These are phyloP conservation scores for Chernovozyma sophiae-reginae DNA, from an alignment of 1,139 yeast genomes.

Conservation along the genomic window DNA sequence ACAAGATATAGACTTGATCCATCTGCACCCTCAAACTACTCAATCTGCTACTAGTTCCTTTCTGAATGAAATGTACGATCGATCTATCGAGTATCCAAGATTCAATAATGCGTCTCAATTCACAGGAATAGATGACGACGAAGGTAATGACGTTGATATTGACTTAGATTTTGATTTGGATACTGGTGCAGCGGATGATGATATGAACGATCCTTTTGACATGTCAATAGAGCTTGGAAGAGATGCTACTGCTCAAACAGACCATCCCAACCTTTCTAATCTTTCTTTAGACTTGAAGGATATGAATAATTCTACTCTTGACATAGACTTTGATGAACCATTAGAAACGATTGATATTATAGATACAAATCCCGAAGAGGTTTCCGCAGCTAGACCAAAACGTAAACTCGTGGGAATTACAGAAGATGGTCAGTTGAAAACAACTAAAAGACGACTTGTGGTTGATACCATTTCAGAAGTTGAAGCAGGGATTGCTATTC, in stretches of 20 bases:
- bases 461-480: constrained; percentile 32
- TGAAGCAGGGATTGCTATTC: constrained; percentile 33
- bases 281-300: constrained; percentile 19
- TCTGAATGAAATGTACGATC: constrained; percentile 24
- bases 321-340: constrained; percentile 21
- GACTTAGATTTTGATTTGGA: constrained; percentile 53
- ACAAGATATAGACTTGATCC: neutral
- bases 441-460: constrained; percentile 36
- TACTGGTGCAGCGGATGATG: constrained; percentile 17
- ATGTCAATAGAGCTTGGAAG: constrained; percentile 48
- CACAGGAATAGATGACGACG: constrained; percentile 11
- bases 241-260: constrained; percentile 21
- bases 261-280: constrained; percentile 29
- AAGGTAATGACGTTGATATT: constrained; percentile 31
- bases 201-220: constrained; percentile 19
- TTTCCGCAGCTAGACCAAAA: constrained; percentile 19
- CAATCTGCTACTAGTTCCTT: neutral
- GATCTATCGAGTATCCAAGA: constrained; percentile 61
- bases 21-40: neutral
- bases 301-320: constrained; percentile 18
- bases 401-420: constrained; percentile 30
- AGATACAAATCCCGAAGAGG: constrained; percentile 14
- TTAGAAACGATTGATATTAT: constrained; percentile 24
- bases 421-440: constrained; percentile 36
- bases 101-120: constrained; percentile 17